Conservation (phyloP, 2,329 filamentous ascomycete species). For the Blastomyces silverae region DNA sequence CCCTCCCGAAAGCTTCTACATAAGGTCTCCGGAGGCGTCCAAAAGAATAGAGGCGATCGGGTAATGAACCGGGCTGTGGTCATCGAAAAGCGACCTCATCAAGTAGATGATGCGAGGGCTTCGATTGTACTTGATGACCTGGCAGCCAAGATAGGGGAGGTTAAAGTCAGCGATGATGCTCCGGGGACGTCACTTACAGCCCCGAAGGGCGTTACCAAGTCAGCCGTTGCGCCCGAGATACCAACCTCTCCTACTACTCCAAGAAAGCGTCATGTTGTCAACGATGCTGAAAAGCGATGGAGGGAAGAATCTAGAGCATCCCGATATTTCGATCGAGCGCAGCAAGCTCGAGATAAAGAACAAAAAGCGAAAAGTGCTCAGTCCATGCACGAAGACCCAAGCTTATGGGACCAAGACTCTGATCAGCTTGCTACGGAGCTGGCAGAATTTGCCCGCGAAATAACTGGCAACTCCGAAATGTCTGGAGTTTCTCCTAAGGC, state of each 20-base stretch:
- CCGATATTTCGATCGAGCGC: conserved; percentile 13
- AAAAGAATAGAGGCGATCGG: conserved; percentile 32
- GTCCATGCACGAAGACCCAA: conserved; percentile 33
- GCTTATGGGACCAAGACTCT: conserved; percentile 39
- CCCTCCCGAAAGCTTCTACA: conserved; percentile 22
- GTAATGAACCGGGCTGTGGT: conserved; percentile 32
- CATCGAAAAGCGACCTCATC: conserved; percentile 33
- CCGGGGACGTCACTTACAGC: conserved; percentile 15
- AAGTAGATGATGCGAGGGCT: conserved; percentile 16
- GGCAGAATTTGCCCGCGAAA: conserved; percentile 39
- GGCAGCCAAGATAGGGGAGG: conserved; percentile 21
- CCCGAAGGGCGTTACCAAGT: conserved; percentile 13
- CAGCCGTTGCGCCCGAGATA: background rate
- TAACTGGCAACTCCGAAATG: conserved; percentile 29
- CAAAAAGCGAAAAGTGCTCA: conserved; percentile 27
- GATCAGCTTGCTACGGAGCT: conserved; percentile 40
- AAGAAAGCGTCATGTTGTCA: conserved; percentile 38
- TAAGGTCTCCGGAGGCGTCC: conserved; percentile 30
- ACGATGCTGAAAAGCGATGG: conserved; percentile 38
- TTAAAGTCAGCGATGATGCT: conserved; percentile 13
- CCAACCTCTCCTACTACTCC: conserved; percentile 18
- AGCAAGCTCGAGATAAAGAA: conserved; percentile 15
- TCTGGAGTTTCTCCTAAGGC: conserved; percentile 13
- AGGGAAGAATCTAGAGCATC: conserved; percentile 29
- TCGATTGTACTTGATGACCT: conserved; percentile 31